A percentile compares a stretch with the other conserved stretches of the same genome.
phyloP scores from a whole-genome alignment of 352 stramenopile species.

The Phytophthora pseudosyringae region DNA sequence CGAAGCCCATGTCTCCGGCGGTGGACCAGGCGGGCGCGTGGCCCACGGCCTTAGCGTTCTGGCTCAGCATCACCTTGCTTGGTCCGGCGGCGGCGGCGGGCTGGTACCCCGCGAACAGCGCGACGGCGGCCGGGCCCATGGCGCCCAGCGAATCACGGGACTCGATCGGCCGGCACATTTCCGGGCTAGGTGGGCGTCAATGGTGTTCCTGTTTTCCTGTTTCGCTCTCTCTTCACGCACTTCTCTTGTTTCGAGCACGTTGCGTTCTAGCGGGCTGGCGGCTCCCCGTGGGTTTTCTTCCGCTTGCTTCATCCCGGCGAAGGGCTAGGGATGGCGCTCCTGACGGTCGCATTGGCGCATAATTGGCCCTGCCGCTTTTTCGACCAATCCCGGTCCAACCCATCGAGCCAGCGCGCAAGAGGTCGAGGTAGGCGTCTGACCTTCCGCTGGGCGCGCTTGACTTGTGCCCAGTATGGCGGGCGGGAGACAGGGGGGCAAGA shows the following conservation, averaged over 20 bases:
- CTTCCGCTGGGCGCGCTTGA: neutral
- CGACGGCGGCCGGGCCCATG: constrained; percentile 74
- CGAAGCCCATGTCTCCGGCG: constrained; percentile 37
- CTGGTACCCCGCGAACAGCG: constrained; percentile 81
- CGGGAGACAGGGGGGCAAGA: constrained; percentile 7
- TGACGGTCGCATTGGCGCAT: constrained; percentile 21
- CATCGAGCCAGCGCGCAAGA: constrained; percentile 26
- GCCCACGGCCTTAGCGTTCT: constrained; percentile 31
- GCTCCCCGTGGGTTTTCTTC: constrained; percentile 24
- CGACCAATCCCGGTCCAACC: constrained; percentile 7
- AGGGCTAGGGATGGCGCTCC: constrained; percentile 16
- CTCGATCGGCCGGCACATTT: constrained; percentile 88
- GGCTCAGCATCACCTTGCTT: constrained; percentile 47
- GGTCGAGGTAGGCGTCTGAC: constrained; percentile 2
- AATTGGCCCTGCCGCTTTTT: neutral
- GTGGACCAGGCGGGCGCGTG: constrained; percentile 34
- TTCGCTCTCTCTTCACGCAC: constrained; percentile 20
- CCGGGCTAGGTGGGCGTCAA: constrained; percentile 18
- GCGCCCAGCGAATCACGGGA: constrained; percentile 81
- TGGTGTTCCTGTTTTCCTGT: constrained; percentile 37
- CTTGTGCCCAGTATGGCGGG: constrained; percentile 11
- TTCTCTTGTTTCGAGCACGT: constrained; percentile 35
- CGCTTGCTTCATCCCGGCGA: constrained; percentile 16
- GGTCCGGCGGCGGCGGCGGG: constrained; percentile 51
- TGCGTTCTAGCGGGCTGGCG: constrained; percentile 35